Evolutionary conservation across 345 rosid genomes (phyloP).

Genomic region (Pistacia vera): DNA sequence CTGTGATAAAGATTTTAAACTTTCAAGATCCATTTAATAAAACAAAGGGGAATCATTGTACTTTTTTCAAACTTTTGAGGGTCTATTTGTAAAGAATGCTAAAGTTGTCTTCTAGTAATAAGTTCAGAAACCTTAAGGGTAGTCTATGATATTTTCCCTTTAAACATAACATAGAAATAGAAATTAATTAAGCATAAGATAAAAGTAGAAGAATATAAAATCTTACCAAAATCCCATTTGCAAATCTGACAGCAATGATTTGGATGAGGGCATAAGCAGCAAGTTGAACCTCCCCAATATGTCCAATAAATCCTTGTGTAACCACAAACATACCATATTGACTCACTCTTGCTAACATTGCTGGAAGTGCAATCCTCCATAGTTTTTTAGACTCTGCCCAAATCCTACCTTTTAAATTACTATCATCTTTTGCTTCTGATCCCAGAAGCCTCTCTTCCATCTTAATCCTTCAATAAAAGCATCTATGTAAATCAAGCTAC

Average conservation of each 20-base stretch:
- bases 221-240: conserved; percentile 52
- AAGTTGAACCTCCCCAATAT: conserved; percentile 40
- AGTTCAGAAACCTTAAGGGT: no score
- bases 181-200: no score
- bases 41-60: no score
- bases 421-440: conserved; percentile 12
- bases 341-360: conserved; percentile 44
- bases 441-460: conserved; percentile 35
- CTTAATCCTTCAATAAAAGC: neutral
- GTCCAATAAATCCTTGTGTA: conserved; percentile 67
- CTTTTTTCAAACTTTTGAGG: no score
- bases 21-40: no score
- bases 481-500: no score
- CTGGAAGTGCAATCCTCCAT: conserved; percentile 56
- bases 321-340: conserved; percentile 51
- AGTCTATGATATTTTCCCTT: no score
- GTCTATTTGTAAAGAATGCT: no score
- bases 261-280: conserved; percentile 67
- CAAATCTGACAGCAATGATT: conserved; percentile 51
- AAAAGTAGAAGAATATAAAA: neutral
- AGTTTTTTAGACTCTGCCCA: conserved; percentile 49
- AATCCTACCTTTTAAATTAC: conserved; percentile 29
- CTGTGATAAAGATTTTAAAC: no score
- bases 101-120: no score
- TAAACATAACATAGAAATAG: no score